A percentile compares a stretch with the other conserved stretches of the same genome.
Evolutionary conservation across 2,329 filamentous ascomycete genomes (phyloP).

Genomic region (Fusarium succisae): DNA sequence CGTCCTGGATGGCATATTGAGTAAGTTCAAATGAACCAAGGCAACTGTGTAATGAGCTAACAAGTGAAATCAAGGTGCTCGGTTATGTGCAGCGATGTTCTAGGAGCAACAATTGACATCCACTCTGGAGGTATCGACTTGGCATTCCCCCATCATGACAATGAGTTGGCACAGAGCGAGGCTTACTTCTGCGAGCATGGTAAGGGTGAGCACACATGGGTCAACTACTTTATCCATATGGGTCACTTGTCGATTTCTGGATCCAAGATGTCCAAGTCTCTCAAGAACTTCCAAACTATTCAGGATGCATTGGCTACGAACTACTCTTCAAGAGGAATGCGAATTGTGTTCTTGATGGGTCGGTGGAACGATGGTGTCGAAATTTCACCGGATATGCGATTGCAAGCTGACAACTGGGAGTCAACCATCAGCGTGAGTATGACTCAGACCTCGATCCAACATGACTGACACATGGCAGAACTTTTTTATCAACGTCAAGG

Average conservation of each 20-base stretch:
- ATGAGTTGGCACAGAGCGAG: conserved; percentile 89
- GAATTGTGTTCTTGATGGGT: conserved; percentile 87
- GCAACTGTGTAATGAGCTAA: neutral
- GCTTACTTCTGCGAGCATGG: conserved; percentile 74
- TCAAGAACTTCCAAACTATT: conserved; percentile 97
- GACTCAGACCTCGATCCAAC: neutral
- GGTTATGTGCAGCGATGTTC: conserved; percentile 90
- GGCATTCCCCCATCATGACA: conserved; percentile 91
- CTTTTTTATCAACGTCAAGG: conserved; percentile 67
- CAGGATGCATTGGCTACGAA: conserved; percentile 75
- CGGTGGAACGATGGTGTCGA: conserved; percentile 93
- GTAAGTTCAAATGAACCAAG: conserved; percentile 19
- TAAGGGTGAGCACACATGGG: conserved; percentile 76
- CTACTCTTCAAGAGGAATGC: conserved; percentile 82
- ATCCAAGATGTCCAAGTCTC: conserved; percentile 93
- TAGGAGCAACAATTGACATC: conserved; percentile 88
- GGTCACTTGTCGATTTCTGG: conserved; percentile 87
- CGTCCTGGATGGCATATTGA: conserved; percentile 97
- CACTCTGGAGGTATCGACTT: conserved; percentile 94
- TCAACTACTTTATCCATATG: conserved; percentile 97
- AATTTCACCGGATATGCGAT: conserved; percentile 84
- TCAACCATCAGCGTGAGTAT: conserved; percentile 71
- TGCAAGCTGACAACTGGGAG: conserved; percentile 81
- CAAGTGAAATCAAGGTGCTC: conserved; percentile 65
- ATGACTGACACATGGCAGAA: conserved; percentile 53